phyloP scores from a whole-genome alignment of 345 rosid species.

The Combretum micranthum region DNA sequence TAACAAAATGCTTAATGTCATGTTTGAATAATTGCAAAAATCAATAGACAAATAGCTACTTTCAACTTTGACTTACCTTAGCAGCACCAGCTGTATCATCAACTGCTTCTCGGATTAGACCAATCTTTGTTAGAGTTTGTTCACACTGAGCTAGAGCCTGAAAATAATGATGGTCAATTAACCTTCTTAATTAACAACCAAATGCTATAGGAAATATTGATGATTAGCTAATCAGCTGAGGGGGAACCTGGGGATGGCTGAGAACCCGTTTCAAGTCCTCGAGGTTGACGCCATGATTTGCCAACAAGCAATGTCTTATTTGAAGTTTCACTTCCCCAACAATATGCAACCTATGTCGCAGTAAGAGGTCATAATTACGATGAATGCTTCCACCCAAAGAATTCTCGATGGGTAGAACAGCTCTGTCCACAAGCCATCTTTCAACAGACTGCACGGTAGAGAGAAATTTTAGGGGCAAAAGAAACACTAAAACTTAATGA shows the following conservation, averaged over 20 bases:
- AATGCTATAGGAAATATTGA: neutral
- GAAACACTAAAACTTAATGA: neutral
- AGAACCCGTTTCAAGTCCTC: constrained; percentile 81
- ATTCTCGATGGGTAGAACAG: constrained; percentile 93
- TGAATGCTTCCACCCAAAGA: constrained; percentile 98
- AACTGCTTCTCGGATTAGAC: constrained; percentile 81
- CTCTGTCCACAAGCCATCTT: constrained; percentile 90
- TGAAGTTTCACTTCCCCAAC: constrained; percentile 92
- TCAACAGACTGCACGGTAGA: constrained; percentile 61
- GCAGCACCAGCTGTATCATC: constrained; percentile 99
- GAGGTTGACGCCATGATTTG: constrained; percentile 72
- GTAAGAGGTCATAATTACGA: constrained; percentile 88
- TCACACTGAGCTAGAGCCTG: constrained; percentile 99
- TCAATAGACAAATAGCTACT: neutral
- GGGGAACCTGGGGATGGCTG: constrained; percentile 90
- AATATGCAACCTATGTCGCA: constrained; percentile 86
- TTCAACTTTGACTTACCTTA: constrained; percentile 38
- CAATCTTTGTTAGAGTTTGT: constrained; percentile 69
- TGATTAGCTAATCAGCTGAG: too few relatives aligned
- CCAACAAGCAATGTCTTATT: constrained; percentile 91
- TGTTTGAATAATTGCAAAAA: neutral
- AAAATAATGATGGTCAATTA: neutral
- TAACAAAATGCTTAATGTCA: constrained; percentile 1
- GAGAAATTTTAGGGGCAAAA: neutral
- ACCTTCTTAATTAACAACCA: constrained; percentile 2